phyloP scores from a whole-genome alignment of 306 rosid genomes.

The Fagus sylvatica region DNA sequence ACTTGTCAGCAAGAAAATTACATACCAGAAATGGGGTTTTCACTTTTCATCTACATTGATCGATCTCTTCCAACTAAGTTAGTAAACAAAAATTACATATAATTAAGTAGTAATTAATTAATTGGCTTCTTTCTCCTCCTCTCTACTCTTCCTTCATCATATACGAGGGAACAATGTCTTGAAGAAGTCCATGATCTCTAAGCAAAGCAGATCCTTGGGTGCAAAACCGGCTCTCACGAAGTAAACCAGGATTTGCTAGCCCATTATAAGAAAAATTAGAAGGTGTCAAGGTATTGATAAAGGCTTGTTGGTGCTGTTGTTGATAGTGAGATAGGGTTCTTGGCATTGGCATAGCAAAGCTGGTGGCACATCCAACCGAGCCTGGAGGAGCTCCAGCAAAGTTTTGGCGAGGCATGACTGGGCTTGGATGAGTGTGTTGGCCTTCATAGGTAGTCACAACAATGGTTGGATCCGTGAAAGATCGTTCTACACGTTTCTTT shows the following conservation, averaged over 20 bases:
- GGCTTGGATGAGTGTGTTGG: constrained; percentile 78
- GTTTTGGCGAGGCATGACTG: constrained; percentile 57
- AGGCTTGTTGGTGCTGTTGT: constrained; percentile 30
- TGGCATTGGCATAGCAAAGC: constrained; percentile 30
- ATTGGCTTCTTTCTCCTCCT: not conserved
- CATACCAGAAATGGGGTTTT: constrained; percentile 33
- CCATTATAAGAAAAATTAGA: constrained; percentile 23
- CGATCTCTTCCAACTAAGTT: constrained; percentile 28
- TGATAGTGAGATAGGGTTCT: constrained; percentile 33
- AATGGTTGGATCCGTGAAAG: constrained; percentile 63
- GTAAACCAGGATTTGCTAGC: constrained; percentile 23
- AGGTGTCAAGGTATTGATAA: constrained; percentile 35
- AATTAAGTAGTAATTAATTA: constrained; percentile 4
- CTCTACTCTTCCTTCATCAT: constrained; percentile 56
- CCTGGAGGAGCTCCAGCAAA: constrained; percentile 31
- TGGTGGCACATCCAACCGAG: constrained; percentile 16
- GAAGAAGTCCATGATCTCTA: constrained; percentile 68
- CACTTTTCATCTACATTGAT: constrained; percentile 8
- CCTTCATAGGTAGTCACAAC: constrained; percentile 97
- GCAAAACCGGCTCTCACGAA: constrained; percentile 52
- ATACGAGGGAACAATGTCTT: constrained; percentile 66
- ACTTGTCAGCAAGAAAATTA: constrained; percentile 44
- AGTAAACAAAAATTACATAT: constrained; percentile 35
- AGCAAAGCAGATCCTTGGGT: constrained; percentile 35
- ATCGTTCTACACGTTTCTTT: constrained; percentile 91